Evolutionary conservation across 306 rosid genomes (phyloP).

Genomic region (Cicer chorassanicum): DNA sequence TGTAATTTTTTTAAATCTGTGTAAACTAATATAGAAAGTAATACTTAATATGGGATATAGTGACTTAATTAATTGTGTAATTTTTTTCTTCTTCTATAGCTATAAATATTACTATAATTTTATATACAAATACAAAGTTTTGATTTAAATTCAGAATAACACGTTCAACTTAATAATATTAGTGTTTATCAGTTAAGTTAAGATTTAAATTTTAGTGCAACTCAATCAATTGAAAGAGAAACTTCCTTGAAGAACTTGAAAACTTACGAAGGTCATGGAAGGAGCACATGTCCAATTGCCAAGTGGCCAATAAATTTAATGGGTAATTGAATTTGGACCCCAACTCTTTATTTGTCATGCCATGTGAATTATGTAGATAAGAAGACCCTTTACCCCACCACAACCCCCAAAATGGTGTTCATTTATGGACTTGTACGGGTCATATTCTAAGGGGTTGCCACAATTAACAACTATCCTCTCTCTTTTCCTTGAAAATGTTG

Average conservation of each 20-base stretch:
- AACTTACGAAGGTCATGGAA: slow-evolving; percentile 38
- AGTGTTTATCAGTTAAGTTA: no score
- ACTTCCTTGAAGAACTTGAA: slow-evolving; percentile 44
- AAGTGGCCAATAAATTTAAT: slow-evolving; percentile 38
- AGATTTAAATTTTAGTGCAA: background rate
- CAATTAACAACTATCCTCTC: slow-evolving; percentile 1
- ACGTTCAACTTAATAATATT: no score
- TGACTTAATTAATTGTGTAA: no score
- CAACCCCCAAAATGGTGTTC: background rate
- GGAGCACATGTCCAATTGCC: slow-evolving; percentile 28
- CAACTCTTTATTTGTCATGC: slow-evolving; percentile 21
- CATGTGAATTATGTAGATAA: slow-evolving; percentile 40
- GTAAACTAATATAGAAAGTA: no score
- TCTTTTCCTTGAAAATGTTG: slow-evolving; percentile 17
- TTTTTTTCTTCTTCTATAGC: no score
- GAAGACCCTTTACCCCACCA: slow-evolving; percentile 28
- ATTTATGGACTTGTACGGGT: slow-evolving; percentile 5
- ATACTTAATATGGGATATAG: no score
- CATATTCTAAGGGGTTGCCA: slow-evolving; percentile 23
- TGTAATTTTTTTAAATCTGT: no score
- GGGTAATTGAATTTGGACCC: slow-evolving; percentile 46
- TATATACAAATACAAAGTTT: no score
- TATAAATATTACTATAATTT: no score
- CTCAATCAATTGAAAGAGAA: slow-evolving; percentile 37
- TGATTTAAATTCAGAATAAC: no score